These are phyloP conservation scores for Oenanthe sinensis DNA, from an alignment of 129 eudicot species.

Conservation along the genomic window DNA sequence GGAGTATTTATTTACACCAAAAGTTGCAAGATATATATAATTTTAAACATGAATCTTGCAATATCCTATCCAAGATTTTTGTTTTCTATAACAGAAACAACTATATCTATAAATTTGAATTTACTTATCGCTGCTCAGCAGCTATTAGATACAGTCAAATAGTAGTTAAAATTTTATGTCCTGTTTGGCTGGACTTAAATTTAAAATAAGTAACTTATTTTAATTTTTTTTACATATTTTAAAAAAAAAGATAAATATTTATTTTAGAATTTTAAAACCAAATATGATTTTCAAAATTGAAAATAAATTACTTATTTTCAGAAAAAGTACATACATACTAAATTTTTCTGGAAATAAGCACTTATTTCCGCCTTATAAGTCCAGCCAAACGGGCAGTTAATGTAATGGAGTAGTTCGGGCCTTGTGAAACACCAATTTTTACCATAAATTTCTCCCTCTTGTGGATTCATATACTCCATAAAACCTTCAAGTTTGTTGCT, in stretches of 20 bases:
- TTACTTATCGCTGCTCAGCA: not conserved
- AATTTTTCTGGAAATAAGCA: no score
- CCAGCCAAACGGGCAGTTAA: no score
- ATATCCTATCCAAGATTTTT: not conserved
- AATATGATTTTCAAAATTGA: no score
- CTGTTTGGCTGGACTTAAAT: no score
- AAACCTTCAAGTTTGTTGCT: constrained; percentile 4
- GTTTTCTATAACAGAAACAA: not conserved
- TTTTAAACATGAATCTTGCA: not conserved
- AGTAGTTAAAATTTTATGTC: constrained; percentile 1
- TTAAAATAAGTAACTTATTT: no score
- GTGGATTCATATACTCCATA: constrained; percentile 2
- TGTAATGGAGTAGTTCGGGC: not conserved
- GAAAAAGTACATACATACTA: no score
- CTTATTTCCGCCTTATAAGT: no score
- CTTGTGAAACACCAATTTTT: not conserved
- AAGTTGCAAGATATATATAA: not conserved
- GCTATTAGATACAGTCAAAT: constrained; percentile 1
- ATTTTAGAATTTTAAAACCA: no score
- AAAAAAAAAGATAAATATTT: no score
- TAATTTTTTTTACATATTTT: no score
- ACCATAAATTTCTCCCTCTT: constrained; percentile 1
- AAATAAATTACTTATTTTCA: no score
- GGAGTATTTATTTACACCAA: no score
- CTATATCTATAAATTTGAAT: not conserved